Percentiles rank a stretch among this genome's conserved stretches.
These are phyloP conservation scores for Malania oleifera DNA, from an alignment of 164 flowering plant genomes.

Conservation along the genomic window DNA sequence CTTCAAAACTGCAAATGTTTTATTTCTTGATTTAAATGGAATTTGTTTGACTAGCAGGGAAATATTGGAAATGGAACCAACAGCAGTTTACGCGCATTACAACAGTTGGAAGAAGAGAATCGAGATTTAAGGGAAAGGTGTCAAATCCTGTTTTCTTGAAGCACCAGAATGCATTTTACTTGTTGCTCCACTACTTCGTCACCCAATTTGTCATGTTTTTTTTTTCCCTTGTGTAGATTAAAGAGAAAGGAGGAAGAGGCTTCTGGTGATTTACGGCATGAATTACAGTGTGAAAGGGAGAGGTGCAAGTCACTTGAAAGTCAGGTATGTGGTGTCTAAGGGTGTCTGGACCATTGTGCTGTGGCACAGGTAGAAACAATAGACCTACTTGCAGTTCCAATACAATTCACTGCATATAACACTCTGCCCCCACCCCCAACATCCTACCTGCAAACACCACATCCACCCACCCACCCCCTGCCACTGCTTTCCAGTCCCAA, in stretches of 20 bases:
- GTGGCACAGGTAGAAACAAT: too few species aligned
- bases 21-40: not conserved
- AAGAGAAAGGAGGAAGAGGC: constrained; percentile 33
- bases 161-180: not conserved
- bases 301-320: constrained; percentile 41
- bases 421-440: too few species aligned
- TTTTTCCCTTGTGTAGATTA: constrained; percentile 29
- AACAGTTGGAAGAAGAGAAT: constrained; percentile 53
- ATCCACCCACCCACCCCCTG: too few species aligned
- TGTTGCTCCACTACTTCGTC: not conserved
- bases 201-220: not conserved
- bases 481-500: too few species aligned
- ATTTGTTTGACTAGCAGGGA: constrained; percentile 16
- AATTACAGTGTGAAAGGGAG: constrained; percentile 46
- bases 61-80: constrained; percentile 10
- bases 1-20: too few species aligned
- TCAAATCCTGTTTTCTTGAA: not conserved
- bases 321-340: constrained; percentile 41
- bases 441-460: too few species aligned
- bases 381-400: too few species aligned
- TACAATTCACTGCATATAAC: too few species aligned
- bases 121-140: constrained; percentile 44
- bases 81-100: constrained; percentile 14
- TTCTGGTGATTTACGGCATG: constrained; percentile 19
- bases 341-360: too few species aligned